Conservation (phyloP, 176 grass and related monocot species). For the Dactylis glomerata region DNA sequence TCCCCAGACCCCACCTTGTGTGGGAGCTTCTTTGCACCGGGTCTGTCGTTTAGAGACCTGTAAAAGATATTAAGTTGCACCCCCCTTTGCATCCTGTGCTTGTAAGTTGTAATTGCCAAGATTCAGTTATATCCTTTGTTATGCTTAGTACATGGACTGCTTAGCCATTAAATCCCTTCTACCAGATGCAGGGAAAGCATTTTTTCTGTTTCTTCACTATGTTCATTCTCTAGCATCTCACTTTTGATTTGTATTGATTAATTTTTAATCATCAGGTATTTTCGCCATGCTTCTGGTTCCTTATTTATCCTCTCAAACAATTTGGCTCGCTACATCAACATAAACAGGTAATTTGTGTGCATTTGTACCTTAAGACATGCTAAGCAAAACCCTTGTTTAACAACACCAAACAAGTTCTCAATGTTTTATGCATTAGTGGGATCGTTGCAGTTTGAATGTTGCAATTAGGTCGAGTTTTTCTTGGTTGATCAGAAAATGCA, state of each 20-base stretch:
- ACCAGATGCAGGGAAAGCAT: not conserved
- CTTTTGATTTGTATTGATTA: not conserved
- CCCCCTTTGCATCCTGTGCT: not conserved
- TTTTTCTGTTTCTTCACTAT: not conserved
- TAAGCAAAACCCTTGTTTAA: constrained; percentile 4
- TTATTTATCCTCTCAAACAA: constrained; percentile 88
- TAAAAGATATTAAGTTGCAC: not conserved
- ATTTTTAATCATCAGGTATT: constrained; percentile 65
- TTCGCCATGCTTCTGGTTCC: constrained; percentile 90
- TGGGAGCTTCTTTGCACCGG: no score
- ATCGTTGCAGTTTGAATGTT: not conserved
- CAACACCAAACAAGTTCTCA: not conserved
- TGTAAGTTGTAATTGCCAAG: not conserved
- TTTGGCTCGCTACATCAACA: constrained; percentile 88
- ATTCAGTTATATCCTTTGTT: not conserved
- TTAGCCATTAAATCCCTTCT: not conserved
- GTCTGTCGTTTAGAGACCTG: no score
- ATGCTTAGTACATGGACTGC: not conserved
- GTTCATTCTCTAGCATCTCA: not conserved
- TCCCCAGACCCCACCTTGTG: no score
- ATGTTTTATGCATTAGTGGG: not conserved
- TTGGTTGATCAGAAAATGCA: not conserved
- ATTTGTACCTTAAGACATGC: not conserved
- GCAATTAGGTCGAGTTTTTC: not conserved
- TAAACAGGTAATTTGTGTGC: constrained; percentile 68